Evolutionary conservation across 148 eudicot species (phyloP), one percentile per base, ranked within the genome.

Genomic region (Amaranthus cruentus): DNA sequence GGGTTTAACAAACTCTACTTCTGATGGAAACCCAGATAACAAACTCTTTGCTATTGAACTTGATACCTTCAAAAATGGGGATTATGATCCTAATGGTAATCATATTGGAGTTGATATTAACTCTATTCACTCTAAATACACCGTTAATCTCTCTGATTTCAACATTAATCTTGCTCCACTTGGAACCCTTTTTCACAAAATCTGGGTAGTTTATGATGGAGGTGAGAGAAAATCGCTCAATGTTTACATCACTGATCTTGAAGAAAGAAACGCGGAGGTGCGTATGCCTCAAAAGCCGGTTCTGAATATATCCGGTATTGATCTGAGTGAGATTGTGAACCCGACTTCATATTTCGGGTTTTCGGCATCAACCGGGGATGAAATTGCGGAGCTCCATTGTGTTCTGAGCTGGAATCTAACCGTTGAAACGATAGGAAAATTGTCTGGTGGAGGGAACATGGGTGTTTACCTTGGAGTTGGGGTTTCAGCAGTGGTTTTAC

Each of bases 371-470:
- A 94, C 98, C 0, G 90, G 98, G 43, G 76, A 21, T 7, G 44
- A 21, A 2, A 52, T 52, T 2, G 67, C 62, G 0, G 81, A 94
- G 83, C 81, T 94, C 14, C 91, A 94, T 78, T 94, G 98, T 55
- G 88, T 94, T 0, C 71, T 85, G 49, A 78, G 88, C 77, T 94
- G 98, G 98, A 94, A 94, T 51, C 64, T 94, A 46, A 89, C 98
- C 4, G 90, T 94, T 8, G 76, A 84, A 43, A 11, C 75, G 11
- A 78, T 83, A 15, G 63, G 69, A 62, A 73, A 76, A 9, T 55
- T 69, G 2, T 38, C 57, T 38, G 48, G 65, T 5, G 49, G 42
- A 6, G 73, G 8, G 13, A 64, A 50, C 12, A 6, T 73, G 3
- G 55, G 50, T 3, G 46, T 72, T 1, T 71, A 66, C 64, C 47